These are phyloP conservation scores for Agrostemma githago DNA, from an alignment of 148 eudicot genomes.

Conservation along the genomic window DNA sequence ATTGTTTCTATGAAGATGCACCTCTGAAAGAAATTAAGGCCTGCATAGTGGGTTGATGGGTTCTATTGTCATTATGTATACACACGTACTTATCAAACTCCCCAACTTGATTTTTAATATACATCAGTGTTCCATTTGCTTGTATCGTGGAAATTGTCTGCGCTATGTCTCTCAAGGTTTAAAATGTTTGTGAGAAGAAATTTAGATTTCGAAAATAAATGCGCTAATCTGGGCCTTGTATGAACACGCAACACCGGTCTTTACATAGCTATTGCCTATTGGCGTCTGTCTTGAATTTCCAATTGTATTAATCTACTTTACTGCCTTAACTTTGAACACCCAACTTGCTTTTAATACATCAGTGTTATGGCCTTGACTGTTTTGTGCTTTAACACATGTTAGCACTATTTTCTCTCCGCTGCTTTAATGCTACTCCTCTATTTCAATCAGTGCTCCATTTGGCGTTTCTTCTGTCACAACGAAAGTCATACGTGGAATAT, in stretches of 20 bases:
- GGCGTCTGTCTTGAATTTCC: not conserved
- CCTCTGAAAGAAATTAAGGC: too few species aligned
- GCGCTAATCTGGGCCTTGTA: not conserved
- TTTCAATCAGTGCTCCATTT: too few species aligned
- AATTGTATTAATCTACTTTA: not conserved
- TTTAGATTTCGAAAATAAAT: not conserved
- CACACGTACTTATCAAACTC: too few species aligned
- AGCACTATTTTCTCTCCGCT: not conserved
- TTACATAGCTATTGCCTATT: not conserved
- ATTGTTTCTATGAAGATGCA: too few species aligned
- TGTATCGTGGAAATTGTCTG: not conserved
- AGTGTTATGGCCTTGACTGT: not conserved
- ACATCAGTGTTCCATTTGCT: too few species aligned
- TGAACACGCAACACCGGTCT: not conserved
- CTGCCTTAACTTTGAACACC: not conserved
- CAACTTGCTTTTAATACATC: not conserved
- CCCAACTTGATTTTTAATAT: too few species aligned
- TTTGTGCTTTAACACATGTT: not conserved
- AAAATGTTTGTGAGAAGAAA: not conserved
- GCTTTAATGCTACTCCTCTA: not conserved
- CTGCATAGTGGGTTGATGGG: too few species aligned
- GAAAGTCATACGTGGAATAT: not conserved
- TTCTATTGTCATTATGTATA: too few species aligned
- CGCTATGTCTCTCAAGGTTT: not conserved
- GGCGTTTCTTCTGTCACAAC: too few species aligned